These are phyloP conservation scores for Babesia ovata DNA, from an alignment of 169 alveolate species.

Conservation along the genomic window DNA sequence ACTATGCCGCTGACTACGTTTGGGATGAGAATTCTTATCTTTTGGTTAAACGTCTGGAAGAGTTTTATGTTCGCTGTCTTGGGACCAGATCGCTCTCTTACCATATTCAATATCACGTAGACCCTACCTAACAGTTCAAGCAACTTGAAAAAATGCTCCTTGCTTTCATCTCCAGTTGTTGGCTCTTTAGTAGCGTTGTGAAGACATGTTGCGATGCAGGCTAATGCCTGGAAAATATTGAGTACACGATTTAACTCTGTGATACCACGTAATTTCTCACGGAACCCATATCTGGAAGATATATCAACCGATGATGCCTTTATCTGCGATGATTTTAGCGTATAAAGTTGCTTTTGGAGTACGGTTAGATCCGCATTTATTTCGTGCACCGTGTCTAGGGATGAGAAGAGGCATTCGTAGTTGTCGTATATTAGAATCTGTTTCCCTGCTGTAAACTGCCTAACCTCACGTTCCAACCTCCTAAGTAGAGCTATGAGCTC, in stretches of 20 bases:
- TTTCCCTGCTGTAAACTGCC: slow-evolving; percentile 69
- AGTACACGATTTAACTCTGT: slow-evolving; percentile 43
- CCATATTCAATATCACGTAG: slow-evolving; percentile 4
- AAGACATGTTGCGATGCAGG: slow-evolving; percentile 26
- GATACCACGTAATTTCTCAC: slow-evolving; percentile 48
- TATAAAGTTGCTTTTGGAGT: slow-evolving; percentile 40
- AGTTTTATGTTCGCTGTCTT: slow-evolving; percentile 12
- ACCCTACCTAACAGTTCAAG: slow-evolving; percentile 5
- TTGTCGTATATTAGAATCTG: slow-evolving; percentile 63
- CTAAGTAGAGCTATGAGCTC: slow-evolving; percentile 56
- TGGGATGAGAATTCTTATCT: background rate
- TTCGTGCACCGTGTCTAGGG: slow-evolving; percentile 64
- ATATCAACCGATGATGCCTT: slow-evolving; percentile 61
- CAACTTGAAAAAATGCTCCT: background rate
- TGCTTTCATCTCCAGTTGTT: background rate
- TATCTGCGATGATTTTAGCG: slow-evolving; percentile 59
- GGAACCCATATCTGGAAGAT: slow-evolving; percentile 59
- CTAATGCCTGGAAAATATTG: slow-evolving; percentile 42
- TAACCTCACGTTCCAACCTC: slow-evolving; percentile 59
- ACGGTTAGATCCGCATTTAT: slow-evolving; percentile 49
- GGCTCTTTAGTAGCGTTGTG: background rate
- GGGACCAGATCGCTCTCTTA: slow-evolving; percentile 12
- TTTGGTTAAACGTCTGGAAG: slow-evolving; percentile 9
- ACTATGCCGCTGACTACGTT: background rate
- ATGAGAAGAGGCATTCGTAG: slow-evolving; percentile 69